Conservation (phyloP, 257 asterid genomes). For the Henckelia pumila region DNA sequence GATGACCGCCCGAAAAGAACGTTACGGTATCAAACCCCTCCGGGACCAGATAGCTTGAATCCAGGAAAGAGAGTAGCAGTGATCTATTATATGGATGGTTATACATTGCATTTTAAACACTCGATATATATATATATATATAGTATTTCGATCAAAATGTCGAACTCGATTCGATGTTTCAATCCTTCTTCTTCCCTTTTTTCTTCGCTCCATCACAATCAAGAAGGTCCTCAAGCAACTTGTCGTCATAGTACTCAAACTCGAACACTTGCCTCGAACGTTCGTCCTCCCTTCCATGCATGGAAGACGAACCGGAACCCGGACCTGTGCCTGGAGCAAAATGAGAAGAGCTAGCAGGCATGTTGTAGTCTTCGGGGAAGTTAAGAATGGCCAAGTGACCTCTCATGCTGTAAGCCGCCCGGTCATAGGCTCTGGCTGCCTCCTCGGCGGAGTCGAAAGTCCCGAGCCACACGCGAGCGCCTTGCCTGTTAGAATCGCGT, state of each 20-base stretch:
- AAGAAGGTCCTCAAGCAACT: constrained; percentile 68
- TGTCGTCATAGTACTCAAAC: constrained; percentile 60
- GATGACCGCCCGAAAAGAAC: too few species aligned
- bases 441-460: constrained; percentile 63
- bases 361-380: constrained; percentile 61
- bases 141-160: too few species aligned
- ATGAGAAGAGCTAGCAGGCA: constrained; percentile 67
- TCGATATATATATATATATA: too few species aligned
- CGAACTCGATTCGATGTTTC: background rate
- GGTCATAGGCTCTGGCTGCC: constrained; percentile 77
- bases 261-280: constrained; percentile 55
- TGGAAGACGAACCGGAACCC: constrained; percentile 10
- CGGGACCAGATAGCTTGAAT: too few species aligned
- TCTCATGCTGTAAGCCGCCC: constrained; percentile 68
- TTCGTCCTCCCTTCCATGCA: constrained; percentile 18
- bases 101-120: too few species aligned
- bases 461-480: constrained; percentile 82
- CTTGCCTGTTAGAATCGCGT: constrained; percentile 54
- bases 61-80: too few species aligned
- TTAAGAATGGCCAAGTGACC: constrained; percentile 79
- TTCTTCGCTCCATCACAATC: constrained; percentile 23
- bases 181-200: constrained; percentile 19
- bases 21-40: too few species aligned
- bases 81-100: too few species aligned
- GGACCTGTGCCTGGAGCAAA: constrained; percentile 31